Conservation (phyloP, 2,329 filamentous ascomycete genomes). For the Rhynchosporium secalis region DNA sequence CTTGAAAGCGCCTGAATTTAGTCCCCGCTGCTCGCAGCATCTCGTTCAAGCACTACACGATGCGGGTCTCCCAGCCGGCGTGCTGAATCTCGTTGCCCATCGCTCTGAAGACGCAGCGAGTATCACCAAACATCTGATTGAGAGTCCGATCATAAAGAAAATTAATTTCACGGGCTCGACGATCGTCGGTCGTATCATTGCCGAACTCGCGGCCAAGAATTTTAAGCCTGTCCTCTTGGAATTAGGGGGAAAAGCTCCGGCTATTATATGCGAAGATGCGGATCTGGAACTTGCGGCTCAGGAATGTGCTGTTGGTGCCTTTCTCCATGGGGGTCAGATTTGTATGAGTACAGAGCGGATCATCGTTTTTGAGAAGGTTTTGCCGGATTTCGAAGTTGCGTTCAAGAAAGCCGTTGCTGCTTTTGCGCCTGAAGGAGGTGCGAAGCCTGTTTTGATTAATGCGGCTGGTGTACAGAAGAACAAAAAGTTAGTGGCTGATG, state of each 20-base stretch:
- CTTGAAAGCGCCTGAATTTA: conserved; percentile 69
- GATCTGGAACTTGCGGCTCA: conserved; percentile 70
- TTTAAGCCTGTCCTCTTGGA: conserved; percentile 81
- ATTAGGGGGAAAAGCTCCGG: conserved; percentile 78
- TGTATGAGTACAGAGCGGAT: conserved; percentile 86
- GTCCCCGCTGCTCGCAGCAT: conserved; percentile 63
- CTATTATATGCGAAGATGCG: conserved; percentile 79
- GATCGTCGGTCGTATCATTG: conserved; percentile 70
- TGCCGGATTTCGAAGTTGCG: conserved; percentile 46
- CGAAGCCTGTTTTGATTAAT: conserved; percentile 65
- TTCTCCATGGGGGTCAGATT: conserved; percentile 74
- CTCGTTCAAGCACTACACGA: conserved; percentile 66
- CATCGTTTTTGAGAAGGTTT: conserved; percentile 53
- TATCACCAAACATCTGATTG: conserved; percentile 68
- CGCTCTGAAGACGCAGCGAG: conserved; percentile 65
- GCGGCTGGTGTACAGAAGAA: conserved; percentile 65
- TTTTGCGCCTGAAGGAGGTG: conserved; percentile 56
- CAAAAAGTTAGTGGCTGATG: conserved; percentile 65
- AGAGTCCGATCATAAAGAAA: conserved; percentile 68
- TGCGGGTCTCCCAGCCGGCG: conserved; percentile 74
- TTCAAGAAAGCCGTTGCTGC: conserved; percentile 42
- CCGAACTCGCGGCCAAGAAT: conserved; percentile 65
- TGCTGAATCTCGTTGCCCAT: conserved; percentile 69
- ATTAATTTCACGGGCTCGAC: conserved; percentile 87
- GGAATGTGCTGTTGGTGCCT: conserved; percentile 68